These are phyloP conservation scores for Trichocladium uniseriatum DNA, from an alignment of 495 filamentous ascomycete genomes.

Conservation along the genomic window DNA sequence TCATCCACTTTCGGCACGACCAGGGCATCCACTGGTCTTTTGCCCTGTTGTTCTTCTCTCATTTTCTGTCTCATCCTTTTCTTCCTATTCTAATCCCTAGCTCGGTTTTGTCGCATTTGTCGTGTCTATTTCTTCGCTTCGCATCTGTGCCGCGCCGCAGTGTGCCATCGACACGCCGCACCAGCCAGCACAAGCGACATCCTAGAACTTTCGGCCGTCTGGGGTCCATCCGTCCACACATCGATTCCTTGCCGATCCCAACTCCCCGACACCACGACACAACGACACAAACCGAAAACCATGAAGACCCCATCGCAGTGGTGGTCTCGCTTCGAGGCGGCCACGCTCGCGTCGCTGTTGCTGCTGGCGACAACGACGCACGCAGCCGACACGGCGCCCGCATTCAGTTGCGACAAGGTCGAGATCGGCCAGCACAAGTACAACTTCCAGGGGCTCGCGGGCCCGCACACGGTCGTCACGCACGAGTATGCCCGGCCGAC, in stretches of 20 bases:
- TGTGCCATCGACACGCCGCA: no score
- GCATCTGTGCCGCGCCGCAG: no score
- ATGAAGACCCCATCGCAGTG: conserved; percentile 6
- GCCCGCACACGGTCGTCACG: conserved; percentile 65
- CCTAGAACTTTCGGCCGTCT: no score
- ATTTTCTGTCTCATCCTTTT: neutral
- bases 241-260: no score
- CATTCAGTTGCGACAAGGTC: conserved; percentile 47
- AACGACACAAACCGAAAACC: neutral
- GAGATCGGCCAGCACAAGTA: conserved; percentile 47
- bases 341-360: conserved; percentile 10
- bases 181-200: no score
- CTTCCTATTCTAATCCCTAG: neutral
- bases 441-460: conserved; percentile 56
- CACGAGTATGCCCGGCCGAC: conserved; percentile 38
- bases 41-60: neutral
- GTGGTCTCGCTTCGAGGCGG: neutral
- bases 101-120: no score
- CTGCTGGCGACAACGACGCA: conserved; percentile 27
- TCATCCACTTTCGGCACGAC: neutral
- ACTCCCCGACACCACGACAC: neutral
- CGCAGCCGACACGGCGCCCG: neutral
- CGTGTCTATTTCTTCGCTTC: no score
- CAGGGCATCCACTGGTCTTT: neutral
- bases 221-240: no score